Evolutionary conservation across 805 yeast species (phyloP), one percentile per base, ranked within the genome.

Genomic region (Pichia deserticola): DNA sequence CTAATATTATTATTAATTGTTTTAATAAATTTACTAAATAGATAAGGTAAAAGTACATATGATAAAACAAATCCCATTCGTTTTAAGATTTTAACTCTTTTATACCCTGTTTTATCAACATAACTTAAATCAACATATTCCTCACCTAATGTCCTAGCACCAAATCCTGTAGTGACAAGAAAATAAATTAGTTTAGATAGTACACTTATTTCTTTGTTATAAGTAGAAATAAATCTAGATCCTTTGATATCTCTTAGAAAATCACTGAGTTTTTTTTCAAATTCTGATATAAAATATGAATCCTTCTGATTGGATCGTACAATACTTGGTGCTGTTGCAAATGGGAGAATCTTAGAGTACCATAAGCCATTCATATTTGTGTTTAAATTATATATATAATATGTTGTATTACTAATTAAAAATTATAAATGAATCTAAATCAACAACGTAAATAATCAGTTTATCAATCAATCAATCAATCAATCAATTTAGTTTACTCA

Each of bases 241-340:
- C 85, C 84, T 47, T 76, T 79, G 52, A 83, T 55, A 13, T 74
- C 60, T 53, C 76, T 81, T 5, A 82, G 53, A 0, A 79, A 77
- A 25, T 81, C 84, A 38, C 74, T 76, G 4, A 89, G 55, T 54
- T 84, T 81, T 3, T 69, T 64, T 36, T 75, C 69, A 27, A 88
- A 67, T 3, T 77, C 63, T 0, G 75, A 66, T 57, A 83, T 85
- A 40, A 87, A 79, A 57, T 84, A 87, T 5, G 79, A 75, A 64
- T 92, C 99, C 61, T 92, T 92, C 61, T 92, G 97, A 62, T 88
- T 83, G 2, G 97, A 88, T 47, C 97, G 76, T 36, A 92, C 95
- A 72, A 90, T 87, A 10, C 90, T 84, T 0, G 97, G 90, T 1
- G 96, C 90, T 59, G 85, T 85, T 2, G 97, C 95, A 62, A 79